Conservation (phyloP, 768 basidiomycete species). For the Tylopilus felleus region DNA sequence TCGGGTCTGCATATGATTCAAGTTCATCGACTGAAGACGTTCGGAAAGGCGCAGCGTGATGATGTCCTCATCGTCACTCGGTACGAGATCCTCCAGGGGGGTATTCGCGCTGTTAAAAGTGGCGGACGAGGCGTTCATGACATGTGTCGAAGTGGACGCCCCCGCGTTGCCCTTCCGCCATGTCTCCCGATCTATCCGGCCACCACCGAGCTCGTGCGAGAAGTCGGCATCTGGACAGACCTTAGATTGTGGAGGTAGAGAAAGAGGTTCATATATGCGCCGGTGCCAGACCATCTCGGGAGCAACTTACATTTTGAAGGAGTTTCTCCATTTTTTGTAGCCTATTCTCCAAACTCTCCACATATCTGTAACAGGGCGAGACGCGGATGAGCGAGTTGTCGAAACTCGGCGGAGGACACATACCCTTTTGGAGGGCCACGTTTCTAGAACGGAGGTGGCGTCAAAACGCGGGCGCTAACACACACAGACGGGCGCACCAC, state of each 20-base stretch:
- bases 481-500: background rate
- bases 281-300: background rate
- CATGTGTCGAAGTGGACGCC: constrained; percentile 11
- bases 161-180: constrained; percentile 28
- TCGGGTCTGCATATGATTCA: constrained; percentile 10
- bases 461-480: background rate
- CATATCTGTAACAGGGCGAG: constrained; percentile 41
- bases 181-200: constrained; percentile 36
- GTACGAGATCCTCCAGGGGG: constrained; percentile 19
- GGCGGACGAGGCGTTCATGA: constrained; percentile 13
- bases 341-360: constrained; percentile 59
- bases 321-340: constrained; percentile 65
- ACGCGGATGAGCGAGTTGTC: background rate
- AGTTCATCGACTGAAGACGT: constrained; percentile 20
- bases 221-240: constrained; percentile 64
- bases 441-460: constrained; percentile 28
- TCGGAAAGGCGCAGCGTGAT: constrained; percentile 23
- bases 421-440: constrained; percentile 39
- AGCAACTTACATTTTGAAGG: constrained; percentile 43
- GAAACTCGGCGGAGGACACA: background rate
- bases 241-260: constrained; percentile 31
- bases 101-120: constrained; percentile 1
- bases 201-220: constrained; percentile 52
- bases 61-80: constrained; percentile 30
- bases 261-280: background rate